Base-by-base conservation (phyloP, 768 basidiomycete genomes). In the Suillus discolor region DNA sequence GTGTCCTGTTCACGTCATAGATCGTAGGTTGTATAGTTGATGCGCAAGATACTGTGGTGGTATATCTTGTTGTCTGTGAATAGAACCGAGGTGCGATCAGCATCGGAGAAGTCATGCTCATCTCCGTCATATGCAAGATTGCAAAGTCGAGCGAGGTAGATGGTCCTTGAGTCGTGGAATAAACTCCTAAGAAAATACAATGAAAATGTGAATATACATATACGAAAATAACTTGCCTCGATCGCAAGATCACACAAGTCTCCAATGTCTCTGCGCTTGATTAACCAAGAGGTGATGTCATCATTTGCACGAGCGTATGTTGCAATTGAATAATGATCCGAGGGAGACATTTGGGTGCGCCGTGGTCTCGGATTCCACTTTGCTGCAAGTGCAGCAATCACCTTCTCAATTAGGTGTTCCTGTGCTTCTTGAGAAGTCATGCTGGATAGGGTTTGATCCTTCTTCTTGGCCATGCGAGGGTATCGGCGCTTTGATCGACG, bases 401-500 rank as follows among this genome's bases (percentile, higher is more conserved):
- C 57, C 63, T 65, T 62, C 69, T 66, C 42, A 62, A 75, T 28
- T 47, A 62, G 9, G 59, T 68, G 11, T 62, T 71, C 62, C 49
- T 70, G 65, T 2, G 66, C 55, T 23, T 72, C 65, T 2, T 68
- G 70, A 9, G 65, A 47, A 0, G 73, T 72, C 38, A 83, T 79
- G 11, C 57, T 54, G 18, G 0, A 0, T 0, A 53, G 2, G 79
- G 0, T 57, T 36, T 16, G 67, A 64, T 25, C 74, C 34, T 49
- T 62, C n/a, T 70, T 73, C 63, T 81, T 81, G 67, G 78, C 79
- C 0, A 79, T 80, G 0, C 69, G 49, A 0, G 64, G 63, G 62
- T 82, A 84, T 13, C 76, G 63, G 0, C 67, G 68, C 66, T 85
- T 84, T 13, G 78, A 66, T 0, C 47, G 63, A 0, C 71, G 63